phyloP scores from a whole-genome alignment of 352 stramenopile genomes.

The Elongisporangium anandrum region DNA sequence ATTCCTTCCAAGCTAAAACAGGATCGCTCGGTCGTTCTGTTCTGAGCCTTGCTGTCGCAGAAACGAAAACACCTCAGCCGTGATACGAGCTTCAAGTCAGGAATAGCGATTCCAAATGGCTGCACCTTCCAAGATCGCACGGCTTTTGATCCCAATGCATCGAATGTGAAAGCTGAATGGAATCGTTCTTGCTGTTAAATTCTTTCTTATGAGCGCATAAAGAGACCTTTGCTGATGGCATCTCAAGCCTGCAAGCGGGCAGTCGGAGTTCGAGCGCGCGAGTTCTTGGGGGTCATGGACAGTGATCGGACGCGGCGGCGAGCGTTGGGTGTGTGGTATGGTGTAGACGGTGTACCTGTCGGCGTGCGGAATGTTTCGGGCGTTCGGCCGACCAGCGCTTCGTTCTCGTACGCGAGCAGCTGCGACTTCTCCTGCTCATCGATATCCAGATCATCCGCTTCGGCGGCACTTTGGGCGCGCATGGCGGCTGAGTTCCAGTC shows the following conservation, averaged over 20 bases:
- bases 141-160: no score
- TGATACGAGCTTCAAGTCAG: not conserved
- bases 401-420: slow-evolving; percentile 40
- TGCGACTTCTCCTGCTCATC: slow-evolving; percentile 24
- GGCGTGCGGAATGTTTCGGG: slow-evolving; percentile 34
- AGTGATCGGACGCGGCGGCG: slow-evolving; percentile 21
- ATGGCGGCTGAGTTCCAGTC: slow-evolving; percentile 35
- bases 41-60: no score
- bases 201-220: no score
- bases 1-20: no score
- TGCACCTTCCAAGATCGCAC: no score
- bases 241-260: slow-evolving; percentile 7
- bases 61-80: not conserved
- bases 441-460: slow-evolving; percentile 24
- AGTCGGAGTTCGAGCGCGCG: slow-evolving; percentile 4
- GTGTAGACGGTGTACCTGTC: slow-evolving; percentile 23
- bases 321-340: slow-evolving; percentile 28
- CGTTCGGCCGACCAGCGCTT: slow-evolving; percentile 29
- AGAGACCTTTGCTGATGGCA: no score
- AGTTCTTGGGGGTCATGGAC: not conserved
- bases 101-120: no score
- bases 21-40: no score
- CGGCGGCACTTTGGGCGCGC: slow-evolving; percentile 25
- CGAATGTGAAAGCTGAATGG: no score
- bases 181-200: no score